These are phyloP conservation scores for Scutellaria barbata DNA, from an alignment of 257 asterid species.

Conservation along the genomic window DNA sequence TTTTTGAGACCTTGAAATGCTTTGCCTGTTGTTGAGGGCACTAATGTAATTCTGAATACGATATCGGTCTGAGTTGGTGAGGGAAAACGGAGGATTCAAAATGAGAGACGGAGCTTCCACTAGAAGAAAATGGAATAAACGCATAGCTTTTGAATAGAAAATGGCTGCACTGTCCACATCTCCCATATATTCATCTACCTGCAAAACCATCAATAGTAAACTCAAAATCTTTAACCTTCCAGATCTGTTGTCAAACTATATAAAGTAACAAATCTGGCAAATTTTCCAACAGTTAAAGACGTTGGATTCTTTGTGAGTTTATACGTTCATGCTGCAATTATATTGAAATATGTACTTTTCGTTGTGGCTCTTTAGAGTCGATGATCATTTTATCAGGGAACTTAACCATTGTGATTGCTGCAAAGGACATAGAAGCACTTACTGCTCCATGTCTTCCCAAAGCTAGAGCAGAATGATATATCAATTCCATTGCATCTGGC, in stretches of 20 bases:
- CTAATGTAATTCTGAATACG: conserved; percentile 71
- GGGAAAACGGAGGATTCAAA: conserved; percentile 82
- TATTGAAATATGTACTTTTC: neutral
- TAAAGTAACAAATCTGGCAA: neutral
- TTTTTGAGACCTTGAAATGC: conserved; percentile 65
- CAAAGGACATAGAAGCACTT: conserved; percentile 46
- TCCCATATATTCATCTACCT: conserved; percentile 87
- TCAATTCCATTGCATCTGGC: conserved; percentile 93
- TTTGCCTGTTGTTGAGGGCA: conserved; percentile 72
- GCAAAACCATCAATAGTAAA: conserved; percentile 35
- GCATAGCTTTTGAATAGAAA: conserved; percentile 68
- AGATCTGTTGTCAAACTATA: neutral
- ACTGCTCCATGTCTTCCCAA: conserved; percentile 81
- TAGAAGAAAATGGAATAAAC: conserved; percentile 60
- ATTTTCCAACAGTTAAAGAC: neutral
- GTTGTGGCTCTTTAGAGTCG: neutral
- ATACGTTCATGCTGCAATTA: neutral
- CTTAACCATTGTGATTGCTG: neutral
- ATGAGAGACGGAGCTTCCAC: conserved; percentile 80
- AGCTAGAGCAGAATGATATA: conserved; percentile 81
- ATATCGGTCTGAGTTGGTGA: conserved; percentile 71
- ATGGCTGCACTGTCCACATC: conserved; percentile 53
- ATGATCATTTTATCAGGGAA: conserved; percentile 8
- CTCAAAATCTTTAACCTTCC: conserved; percentile 20
- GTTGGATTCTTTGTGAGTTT: neutral